These are phyloP conservation scores for Penstemon eatonii DNA, from an alignment of 257 asterid species.

Conservation along the genomic window DNA sequence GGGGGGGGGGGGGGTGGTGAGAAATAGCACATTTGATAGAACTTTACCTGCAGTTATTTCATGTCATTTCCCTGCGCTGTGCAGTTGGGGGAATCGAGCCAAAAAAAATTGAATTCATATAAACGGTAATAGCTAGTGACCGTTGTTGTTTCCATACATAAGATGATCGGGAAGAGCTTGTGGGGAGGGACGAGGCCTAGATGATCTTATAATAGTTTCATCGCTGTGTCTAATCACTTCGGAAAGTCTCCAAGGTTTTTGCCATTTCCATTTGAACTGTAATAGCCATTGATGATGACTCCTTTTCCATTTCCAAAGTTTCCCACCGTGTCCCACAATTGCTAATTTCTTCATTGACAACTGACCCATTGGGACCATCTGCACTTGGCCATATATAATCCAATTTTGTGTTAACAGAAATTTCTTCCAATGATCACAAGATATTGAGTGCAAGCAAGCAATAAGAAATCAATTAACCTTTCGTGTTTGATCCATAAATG, in stretches of 20 bases:
- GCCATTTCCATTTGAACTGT: conserved; percentile 99
- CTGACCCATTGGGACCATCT: conserved; percentile 93
- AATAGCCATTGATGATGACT: conserved; percentile 98
- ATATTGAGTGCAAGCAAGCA: too few species aligned
- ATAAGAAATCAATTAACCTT: conserved; percentile 23
- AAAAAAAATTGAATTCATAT: conserved; percentile 42
- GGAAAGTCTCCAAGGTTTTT: conserved; percentile 98
- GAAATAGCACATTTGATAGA: not conserved
- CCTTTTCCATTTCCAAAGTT: conserved; percentile 99
- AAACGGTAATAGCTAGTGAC: conserved; percentile 51
- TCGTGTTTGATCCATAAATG: conserved; percentile 73
- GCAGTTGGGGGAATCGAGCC: conserved; percentile 41
- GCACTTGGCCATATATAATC: too few species aligned
- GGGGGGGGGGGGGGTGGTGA: too few species aligned
- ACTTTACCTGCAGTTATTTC: conserved; percentile 61
- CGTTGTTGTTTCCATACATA: conserved; percentile 49
- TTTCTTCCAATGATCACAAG: too few species aligned
- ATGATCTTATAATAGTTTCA: conserved; percentile 75
- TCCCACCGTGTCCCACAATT: conserved; percentile 90
- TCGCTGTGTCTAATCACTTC: conserved; percentile 95
- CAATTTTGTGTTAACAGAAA: too few species aligned
- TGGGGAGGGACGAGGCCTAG: conserved; percentile 60
- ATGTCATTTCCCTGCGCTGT: conserved; percentile 32
- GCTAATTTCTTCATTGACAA: conserved; percentile 87
- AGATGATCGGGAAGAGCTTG: conserved; percentile 67